Evolutionary conservation across 1,284 basidiomycete species (phyloP), one percentile per base, ranked within the genome.

Genomic region (Cryptococcus sp.): DNA sequence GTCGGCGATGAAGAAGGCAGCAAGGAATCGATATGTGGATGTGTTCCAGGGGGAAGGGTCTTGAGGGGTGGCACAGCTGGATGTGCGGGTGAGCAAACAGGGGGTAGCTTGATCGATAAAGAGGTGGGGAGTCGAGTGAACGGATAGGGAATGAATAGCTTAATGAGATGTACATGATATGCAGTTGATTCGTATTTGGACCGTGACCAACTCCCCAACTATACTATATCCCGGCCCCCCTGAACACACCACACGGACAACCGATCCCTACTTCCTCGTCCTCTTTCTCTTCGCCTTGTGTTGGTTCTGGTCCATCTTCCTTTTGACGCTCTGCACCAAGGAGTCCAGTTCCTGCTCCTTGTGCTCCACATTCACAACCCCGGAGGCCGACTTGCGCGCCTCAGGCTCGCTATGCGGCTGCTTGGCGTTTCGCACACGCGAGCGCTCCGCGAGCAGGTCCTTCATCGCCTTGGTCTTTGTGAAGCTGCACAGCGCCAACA

Each of bases 391-490:
- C 23, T 46, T 40, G 6, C 55, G 56, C 28, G 55, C 50, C 28
- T 46, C 50, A 16, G 62, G 56, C 47, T 56, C 57, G 1, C 70
- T 65, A 20, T 66, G 52, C 20, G 52, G 65, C 50, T 75, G 71
- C 45, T 79, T 77, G 52, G 80, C 80, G 56, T 84, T 83, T 36
- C 85, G 82, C 64, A 83, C 65, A 20, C 72, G 64, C 4, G 62
- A 55, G 28, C 77, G 67, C 54, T 79, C 90, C 18, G 85, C 82
- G 43, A 97, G 79, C 8, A 97, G 79, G 2, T 86, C 85, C 15
- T 83, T 72, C 92, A 96, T 97, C 53, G 85, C 85, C 76, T 87
- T 88, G 1, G 92, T 92, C 79, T 89, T 91, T 74, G 87, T 89
- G 80, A 88, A 95, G 58, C 91, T 94, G 42, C 38, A 45, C 49